Evolutionary conservation across 441 rosid genomes (phyloP).

Genomic region (Melastoma candidum): DNA sequence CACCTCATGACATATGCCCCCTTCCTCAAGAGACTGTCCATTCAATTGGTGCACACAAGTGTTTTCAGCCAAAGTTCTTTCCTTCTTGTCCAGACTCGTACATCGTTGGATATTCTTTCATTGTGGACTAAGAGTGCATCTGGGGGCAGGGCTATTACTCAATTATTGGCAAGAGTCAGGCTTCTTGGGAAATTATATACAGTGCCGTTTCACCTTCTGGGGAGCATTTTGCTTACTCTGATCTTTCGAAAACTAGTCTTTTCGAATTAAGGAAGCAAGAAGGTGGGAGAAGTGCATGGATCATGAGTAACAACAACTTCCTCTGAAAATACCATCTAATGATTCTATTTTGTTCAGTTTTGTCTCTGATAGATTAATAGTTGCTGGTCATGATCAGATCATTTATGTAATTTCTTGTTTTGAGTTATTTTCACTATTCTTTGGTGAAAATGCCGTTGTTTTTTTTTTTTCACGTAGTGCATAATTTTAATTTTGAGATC

Average conservation of each 20-base stretch:
- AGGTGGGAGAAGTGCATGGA: slow-evolving; percentile 40
- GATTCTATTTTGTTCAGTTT: slow-evolving; percentile 79
- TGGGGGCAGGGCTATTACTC: slow-evolving; percentile 51
- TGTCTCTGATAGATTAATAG: slow-evolving; percentile 58
- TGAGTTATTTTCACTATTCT: background rate
- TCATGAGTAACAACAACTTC: slow-evolving; percentile 48
- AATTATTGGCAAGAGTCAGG: slow-evolving; percentile 59
- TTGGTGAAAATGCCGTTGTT: background rate
- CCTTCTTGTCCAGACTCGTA: slow-evolving; percentile 72
- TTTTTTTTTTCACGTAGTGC: no score
- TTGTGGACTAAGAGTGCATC: slow-evolving; percentile 37
- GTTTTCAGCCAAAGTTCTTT: slow-evolving; percentile 39
- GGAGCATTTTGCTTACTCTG: slow-evolving; percentile 67
- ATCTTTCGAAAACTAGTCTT: slow-evolving; percentile 53
- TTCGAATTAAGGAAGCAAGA: slow-evolving; percentile 49
- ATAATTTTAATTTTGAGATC: background rate
- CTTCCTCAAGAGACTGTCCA: slow-evolving; percentile 79
- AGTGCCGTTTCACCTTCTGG: slow-evolving; percentile 76
- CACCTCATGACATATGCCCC: slow-evolving; percentile 96
- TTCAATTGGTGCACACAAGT: slow-evolving; percentile 59
- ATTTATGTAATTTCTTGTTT: slow-evolving; percentile 53
- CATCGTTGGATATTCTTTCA: slow-evolving; percentile 55
- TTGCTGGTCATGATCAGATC: slow-evolving; percentile 74
- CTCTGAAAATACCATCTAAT: slow-evolving; percentile 47
- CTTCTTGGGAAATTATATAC: slow-evolving; percentile 65